phyloP scores from a whole-genome alignment of 2,329 filamentous ascomycete species.

The Chalara sp. region DNA sequence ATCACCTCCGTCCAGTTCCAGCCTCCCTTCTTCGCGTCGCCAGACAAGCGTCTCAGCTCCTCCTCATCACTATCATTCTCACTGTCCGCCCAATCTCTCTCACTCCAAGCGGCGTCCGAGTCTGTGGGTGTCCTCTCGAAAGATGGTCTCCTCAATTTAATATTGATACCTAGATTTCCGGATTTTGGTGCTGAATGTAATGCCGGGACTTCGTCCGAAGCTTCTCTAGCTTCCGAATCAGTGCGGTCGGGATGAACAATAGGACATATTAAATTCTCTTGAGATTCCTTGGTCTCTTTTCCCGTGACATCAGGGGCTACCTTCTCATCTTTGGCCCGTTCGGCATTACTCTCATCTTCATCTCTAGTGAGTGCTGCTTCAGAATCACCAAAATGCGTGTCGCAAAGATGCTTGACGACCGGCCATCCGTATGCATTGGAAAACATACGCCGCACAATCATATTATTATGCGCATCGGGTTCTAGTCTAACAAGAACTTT shows the following conservation, averaged over 20 bases:
- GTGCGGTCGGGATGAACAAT: slow-evolving; percentile 33
- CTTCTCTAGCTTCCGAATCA: slow-evolving; percentile 41
- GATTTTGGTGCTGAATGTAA: slow-evolving; percentile 15
- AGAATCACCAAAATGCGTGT: slow-evolving; percentile 85
- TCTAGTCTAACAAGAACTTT: slow-evolving; percentile 95
- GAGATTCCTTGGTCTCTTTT: slow-evolving; percentile 48
- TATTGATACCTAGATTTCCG: slow-evolving; percentile 4
- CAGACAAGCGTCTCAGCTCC: slow-evolving; percentile 25
- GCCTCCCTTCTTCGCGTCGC: slow-evolving; percentile 20
- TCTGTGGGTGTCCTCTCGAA: slow-evolving; percentile 1
- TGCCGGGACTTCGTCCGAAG: slow-evolving; percentile 28
- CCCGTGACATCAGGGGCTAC: slow-evolving; percentile 55
- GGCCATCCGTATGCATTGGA: slow-evolving; percentile 98
- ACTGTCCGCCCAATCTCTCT: slow-evolving; percentile 55
- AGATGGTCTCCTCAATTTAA: not conserved
- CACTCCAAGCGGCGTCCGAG: slow-evolving; percentile 49
- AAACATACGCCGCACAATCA: slow-evolving; percentile 93
- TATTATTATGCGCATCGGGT: slow-evolving; percentile 97
- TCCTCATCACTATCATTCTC: slow-evolving; percentile 40
- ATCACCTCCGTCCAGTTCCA: slow-evolving; percentile 53
- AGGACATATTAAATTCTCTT: slow-evolving; percentile 3
- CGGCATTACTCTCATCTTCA: slow-evolving; percentile 56
- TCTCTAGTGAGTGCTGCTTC: slow-evolving; percentile 59
- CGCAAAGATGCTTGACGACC: slow-evolving; percentile 88
- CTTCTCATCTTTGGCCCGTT: slow-evolving; percentile 58